phyloP scores from a whole-genome alignment of 2,329 filamentous ascomycete species.

The Ophiocordyceps robertsii region DNA sequence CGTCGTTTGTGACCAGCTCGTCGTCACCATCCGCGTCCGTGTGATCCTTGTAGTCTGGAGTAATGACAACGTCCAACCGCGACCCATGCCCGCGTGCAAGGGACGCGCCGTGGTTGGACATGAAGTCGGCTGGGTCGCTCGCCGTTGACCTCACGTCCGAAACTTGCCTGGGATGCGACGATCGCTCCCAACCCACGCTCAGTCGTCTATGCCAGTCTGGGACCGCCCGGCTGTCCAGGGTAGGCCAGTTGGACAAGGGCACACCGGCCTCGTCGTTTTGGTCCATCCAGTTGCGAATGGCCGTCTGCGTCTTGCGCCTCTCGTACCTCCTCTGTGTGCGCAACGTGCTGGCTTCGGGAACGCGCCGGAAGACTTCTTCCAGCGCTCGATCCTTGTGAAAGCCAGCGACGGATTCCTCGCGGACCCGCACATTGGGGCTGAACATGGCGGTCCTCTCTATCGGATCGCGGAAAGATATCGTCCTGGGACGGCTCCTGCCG shows the following conservation, averaged over 20 bases:
- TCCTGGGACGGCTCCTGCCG: constrained; percentile 32
- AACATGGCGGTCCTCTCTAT: constrained; percentile 49
- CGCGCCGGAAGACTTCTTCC: constrained; percentile 76
- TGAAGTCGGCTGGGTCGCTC: constrained; percentile 50
- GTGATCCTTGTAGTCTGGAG: constrained; percentile 39
- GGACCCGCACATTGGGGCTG: constrained; percentile 56
- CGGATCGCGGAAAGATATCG: constrained; percentile 45
- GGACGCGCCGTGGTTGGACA: constrained; percentile 35
- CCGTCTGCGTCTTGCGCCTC: constrained; percentile 61
- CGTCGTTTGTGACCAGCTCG: constrained; percentile 72
- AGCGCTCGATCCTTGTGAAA: constrained; percentile 82
- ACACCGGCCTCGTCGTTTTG: constrained; percentile 40
- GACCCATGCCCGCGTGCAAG: constrained; percentile 20
- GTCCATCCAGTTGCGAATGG: constrained; percentile 87
- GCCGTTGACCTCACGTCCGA: constrained; percentile 46
- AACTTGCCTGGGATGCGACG: constrained; percentile 32
- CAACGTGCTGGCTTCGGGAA: constrained; percentile 50
- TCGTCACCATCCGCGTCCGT: constrained; percentile 84
- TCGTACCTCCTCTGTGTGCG: constrained; percentile 48
- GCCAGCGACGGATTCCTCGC: constrained; percentile 78
- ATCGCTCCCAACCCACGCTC: constrained; percentile 35
- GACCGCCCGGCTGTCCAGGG: constrained; percentile 28
- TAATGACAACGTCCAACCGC: constrained; percentile 17
- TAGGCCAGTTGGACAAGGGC: constrained; percentile 34
- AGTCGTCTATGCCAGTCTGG: constrained; percentile 38